Evolutionary conservation across 257 asterid genomes (phyloP).

Genomic region (Solanum neorickii): DNA sequence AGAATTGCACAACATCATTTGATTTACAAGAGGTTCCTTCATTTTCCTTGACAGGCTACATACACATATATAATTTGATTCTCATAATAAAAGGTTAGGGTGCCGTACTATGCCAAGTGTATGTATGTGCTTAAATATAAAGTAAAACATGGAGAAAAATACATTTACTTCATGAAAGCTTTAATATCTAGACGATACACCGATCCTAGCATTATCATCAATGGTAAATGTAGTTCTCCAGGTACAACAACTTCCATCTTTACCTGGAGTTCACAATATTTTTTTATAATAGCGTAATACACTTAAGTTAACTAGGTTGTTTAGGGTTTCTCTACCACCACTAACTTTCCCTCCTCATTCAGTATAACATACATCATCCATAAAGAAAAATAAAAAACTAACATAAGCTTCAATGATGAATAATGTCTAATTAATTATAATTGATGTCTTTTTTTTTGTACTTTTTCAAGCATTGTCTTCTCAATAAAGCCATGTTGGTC

Average conservation of each 20-base stretch:
- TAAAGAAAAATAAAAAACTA: background rate
- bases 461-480: background rate
- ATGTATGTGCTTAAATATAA: background rate
- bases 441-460: background rate
- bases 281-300: too few relatives aligned
- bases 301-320: too few relatives aligned
- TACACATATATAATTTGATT: background rate
- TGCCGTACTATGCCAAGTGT: background rate
- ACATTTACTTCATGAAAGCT: background rate
- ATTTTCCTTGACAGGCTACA: background rate
- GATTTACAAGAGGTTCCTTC: background rate
- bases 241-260: too few relatives aligned
- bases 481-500: background rate
- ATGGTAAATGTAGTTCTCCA: background rate
- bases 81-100: background rate
- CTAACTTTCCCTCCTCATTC: background rate
- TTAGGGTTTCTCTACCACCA: background rate
- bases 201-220: background rate
- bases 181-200: background rate
- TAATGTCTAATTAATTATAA: background rate
- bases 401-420: background rate
- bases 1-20: background rate
- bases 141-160: background rate
- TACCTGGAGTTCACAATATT: background rate
- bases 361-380: background rate